Evolutionary conservation across 129 eudicot species (phyloP), one percentile per base, ranked within the genome.

Genomic region (Artemisia annua): DNA sequence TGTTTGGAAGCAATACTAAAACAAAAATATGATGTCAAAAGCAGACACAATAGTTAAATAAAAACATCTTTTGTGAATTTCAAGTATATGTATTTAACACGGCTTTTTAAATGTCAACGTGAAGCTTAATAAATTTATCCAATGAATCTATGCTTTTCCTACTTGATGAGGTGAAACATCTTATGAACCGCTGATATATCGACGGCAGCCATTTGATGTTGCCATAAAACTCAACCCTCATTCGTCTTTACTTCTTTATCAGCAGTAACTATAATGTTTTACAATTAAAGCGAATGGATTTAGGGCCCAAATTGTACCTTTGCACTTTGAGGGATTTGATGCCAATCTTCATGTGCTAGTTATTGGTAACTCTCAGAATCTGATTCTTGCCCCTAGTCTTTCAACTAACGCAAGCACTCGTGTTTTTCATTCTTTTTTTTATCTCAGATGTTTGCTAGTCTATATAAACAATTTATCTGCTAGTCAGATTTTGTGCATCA

Each of bases 321-420:
- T 20, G 16, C 43, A 72, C 14, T 46, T 43, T 4, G 18, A 74
- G 56, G 63, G 55, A 74, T 64, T 75, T 67, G 76, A 77, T 70
- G 20, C 81, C 71, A 51, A 77, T 70, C 71, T 77, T 77, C 48
- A 70, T 61, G 59, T 51, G 76, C 64, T 59, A 67, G 32, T n/a
- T 35, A 49, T 17, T 50, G 13, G 20, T 0, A 67, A 67, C 80
- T 67, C 53, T 14, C 43, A 39, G 81, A 77, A 77, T 64, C 71
- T 43, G 71, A 77, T 77, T 77, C 81, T 22, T 62, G 52, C 58
- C 57, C 51, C 18, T 11, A 63, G 2, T 63, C 5, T 59, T 20
- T 35, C 44, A 20, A 58, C 19, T 55, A 48, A 11, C 57, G 7
- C 44, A 35, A 39, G 17, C 18, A 14, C 30, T n/a, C 24, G 1